Evolutionary conservation across 2,329 filamentous ascomycete species (phyloP), one percentile per base, ranked within the genome.

Genomic region (Grosmannia clavigera): DNA sequence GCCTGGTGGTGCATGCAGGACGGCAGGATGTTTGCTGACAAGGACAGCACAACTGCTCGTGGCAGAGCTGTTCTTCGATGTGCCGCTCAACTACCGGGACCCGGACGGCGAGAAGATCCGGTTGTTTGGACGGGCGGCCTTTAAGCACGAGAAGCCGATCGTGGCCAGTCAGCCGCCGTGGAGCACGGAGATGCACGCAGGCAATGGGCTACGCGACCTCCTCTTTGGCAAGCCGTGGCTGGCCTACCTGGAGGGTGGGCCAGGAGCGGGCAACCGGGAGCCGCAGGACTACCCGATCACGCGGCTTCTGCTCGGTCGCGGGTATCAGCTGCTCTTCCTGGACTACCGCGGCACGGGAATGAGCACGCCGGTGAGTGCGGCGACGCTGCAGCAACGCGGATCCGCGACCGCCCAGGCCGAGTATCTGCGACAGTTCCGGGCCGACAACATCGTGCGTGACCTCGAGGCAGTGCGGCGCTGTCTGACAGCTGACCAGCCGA

Each of bases 331-430:
- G 54, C 80, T 97, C 2, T 86, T 87, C 64, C 80, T 97, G n/a
- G 92, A 97, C 71, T 92, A 96, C 70, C 84, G 92, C 57, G 92
- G 92, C 14, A 95, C 90, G 3, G 92, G 92, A 1, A 75, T 95
- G 57, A 95, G 89, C 69, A 88, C 84, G 2, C 87, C 92, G 1
- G 82, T 96, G 51, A 87, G 87, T 1, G 83, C 88, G 10, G 81
- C 81, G 10, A 90, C 86, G 7, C 78, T 96, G 5, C 79, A 81
- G 40, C 74, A 81, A 14, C 79, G 84, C 48, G 87, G 86, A 5
- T 80, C 50, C n/a, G 75, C 81, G 1, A 72, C 80, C 54, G 82
- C 82, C 61, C 90, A 96, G 72, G 87, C 87, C 7, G 81, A 85
- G 58, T 95, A 96, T 67, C 79, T 97, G 64, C 88, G 87, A 70